These are phyloP conservation scores for Flaveria ramosissima DNA, from an alignment of 129 eudicot species.

Conservation along the genomic window DNA sequence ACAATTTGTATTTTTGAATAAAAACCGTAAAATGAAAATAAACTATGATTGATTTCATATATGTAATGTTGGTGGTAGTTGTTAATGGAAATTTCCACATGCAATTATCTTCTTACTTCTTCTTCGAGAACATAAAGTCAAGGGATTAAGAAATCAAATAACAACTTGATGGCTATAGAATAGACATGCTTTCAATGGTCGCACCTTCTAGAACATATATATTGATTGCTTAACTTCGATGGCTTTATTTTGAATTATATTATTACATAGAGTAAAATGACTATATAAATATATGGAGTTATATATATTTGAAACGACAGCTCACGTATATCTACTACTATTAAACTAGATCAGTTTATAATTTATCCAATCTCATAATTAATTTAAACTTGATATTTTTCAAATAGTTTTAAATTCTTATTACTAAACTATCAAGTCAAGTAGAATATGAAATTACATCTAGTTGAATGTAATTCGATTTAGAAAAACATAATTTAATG, in stretches of 20 bases:
- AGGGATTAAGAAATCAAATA: slow-evolving; percentile 19
- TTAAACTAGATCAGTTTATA: too few relatives aligned
- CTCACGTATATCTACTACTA: too few relatives aligned
- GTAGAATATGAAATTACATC: too few relatives aligned
- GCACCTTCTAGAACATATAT: slow-evolving; percentile 16
- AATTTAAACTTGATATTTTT: too few relatives aligned
- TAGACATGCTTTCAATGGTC: slow-evolving; percentile 19
- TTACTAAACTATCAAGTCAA: too few relatives aligned
- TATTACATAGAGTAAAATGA: not conserved
- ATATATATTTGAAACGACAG: not conserved
- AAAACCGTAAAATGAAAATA: not conserved
- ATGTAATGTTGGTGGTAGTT: slow-evolving; percentile 19
- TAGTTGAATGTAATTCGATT: too few relatives aligned
- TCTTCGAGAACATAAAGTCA: slow-evolving; percentile 13
- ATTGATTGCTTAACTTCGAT: not conserved
- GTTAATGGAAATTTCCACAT: not conserved
- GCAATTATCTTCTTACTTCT: not conserved
- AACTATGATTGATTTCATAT: not conserved
- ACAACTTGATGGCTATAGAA: slow-evolving; percentile 13
- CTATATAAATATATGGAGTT: not conserved
- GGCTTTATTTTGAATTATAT: not conserved
- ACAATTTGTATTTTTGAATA: not conserved
- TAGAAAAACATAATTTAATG: too few relatives aligned
- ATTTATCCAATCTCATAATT: too few relatives aligned
- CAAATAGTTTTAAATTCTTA: too few relatives aligned